phyloP scores from a whole-genome alignment of 768 basidiomycete genomes.

The Tylopilus sp. region DNA sequence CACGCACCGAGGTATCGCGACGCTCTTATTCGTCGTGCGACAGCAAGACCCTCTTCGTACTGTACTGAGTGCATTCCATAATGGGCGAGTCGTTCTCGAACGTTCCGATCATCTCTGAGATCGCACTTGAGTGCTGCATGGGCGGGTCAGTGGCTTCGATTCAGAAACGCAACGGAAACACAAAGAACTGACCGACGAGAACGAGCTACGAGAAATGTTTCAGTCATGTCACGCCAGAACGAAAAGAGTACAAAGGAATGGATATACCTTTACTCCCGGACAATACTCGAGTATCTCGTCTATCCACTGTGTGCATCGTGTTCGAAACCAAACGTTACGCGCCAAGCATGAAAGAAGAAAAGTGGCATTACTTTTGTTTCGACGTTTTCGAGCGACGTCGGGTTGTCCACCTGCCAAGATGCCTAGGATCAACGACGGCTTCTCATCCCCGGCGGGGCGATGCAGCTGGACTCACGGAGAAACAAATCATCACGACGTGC shows the following conservation, averaged over 20 bases:
- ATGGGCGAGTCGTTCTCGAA: conserved; percentile 69
- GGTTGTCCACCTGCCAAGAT: conserved; percentile 80
- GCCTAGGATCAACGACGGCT: neutral
- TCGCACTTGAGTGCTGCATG: conserved; percentile 88
- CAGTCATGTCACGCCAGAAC: conserved; percentile 1
- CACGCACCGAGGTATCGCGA: conserved; percentile 87
- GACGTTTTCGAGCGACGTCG: conserved; percentile 93
- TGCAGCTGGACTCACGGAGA: conserved; percentile 60
- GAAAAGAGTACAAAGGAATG: neutral
- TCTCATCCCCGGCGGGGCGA: neutral
- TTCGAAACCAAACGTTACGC: neutral
- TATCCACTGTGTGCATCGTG: conserved; percentile 69
- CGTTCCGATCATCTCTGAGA: conserved; percentile 76
- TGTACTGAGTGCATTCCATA: conserved; percentile 72
- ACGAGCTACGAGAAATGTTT: conserved; percentile 54
- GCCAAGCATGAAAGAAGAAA: neutral
- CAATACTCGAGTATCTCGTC: conserved; percentile 91
- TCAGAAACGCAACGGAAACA: neutral
- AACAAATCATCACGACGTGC: conserved; percentile 94
- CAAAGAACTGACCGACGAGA: conserved; percentile 69
- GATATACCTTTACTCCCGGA: conserved; percentile 84
- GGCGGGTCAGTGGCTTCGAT: conserved; percentile 10
- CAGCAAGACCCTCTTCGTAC: conserved; percentile 89
- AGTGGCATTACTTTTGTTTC: conserved; percentile 67
- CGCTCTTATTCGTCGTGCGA: conserved; percentile 87